These are phyloP conservation scores for Gamarada debralockiae DNA, from an alignment of 495 filamentous ascomycete genomes.

Conservation along the genomic window DNA sequence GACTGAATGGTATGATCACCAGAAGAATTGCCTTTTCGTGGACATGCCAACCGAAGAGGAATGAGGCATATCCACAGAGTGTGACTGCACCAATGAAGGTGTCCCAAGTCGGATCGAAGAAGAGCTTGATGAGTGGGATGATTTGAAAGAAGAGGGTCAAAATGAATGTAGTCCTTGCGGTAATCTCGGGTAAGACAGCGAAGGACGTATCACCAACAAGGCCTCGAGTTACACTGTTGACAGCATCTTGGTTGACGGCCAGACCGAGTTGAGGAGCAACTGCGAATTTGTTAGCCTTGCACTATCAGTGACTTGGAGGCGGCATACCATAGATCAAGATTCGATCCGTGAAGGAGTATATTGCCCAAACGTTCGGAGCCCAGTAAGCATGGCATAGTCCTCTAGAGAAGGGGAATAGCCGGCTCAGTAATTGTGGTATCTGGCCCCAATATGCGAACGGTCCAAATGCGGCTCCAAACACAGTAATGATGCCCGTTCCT, in stretches of 20 bases:
- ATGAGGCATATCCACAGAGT: conserved; percentile 94
- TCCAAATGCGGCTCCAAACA: conserved; percentile 85
- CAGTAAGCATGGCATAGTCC: conserved; percentile 97
- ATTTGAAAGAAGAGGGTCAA: conserved; percentile 81
- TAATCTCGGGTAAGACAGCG: conserved; percentile 84
- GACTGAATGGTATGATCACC: conserved; percentile 91
- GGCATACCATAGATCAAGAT: conserved; percentile 71
- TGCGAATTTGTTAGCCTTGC: conserved; percentile 23
- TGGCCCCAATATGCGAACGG: conserved; percentile 85
- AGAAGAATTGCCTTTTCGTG: conserved; percentile 96
- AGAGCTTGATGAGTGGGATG: conserved; percentile 78
- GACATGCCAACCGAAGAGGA: conserved; percentile 98
- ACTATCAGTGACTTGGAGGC: background rate
- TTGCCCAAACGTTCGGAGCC: conserved; percentile 96
- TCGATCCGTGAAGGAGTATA: conserved; percentile 90
- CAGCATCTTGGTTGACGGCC: conserved; percentile 63
- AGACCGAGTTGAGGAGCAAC: conserved; percentile 80
- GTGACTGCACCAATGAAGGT: conserved; percentile 86
- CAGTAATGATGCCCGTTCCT: conserved; percentile 60
- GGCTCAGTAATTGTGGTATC: conserved; percentile 77
- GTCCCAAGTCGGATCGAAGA: conserved; percentile 75
- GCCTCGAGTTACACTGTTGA: conserved; percentile 87
- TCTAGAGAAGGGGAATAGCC: conserved; percentile 90
- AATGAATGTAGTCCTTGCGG: conserved; percentile 72
- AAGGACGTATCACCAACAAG: conserved; percentile 95